Base-by-base conservation (phyloP, 2,329 filamentous ascomycete species). In the Xylaria multiplex region DNA sequence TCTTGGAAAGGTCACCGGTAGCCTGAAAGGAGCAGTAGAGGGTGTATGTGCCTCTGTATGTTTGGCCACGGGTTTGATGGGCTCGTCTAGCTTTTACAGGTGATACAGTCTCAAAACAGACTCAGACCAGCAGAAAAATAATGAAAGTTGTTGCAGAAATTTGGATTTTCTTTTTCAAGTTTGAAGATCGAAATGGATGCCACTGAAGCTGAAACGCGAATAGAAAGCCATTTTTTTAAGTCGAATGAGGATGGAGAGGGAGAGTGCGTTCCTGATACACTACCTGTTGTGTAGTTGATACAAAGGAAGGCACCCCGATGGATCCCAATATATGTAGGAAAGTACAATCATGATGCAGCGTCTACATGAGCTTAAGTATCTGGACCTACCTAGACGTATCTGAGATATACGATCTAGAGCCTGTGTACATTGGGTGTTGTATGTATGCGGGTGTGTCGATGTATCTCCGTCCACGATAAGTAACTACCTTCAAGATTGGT, bases 231-330 rank as follows among this genome's bases (percentile, higher is more conserved):
- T 27, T 27, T 27, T 5, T 27, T 27, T 3, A 27, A 27, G 27
- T 27, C 27, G 27, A 27, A 27, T 27, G 27, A 5, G 27, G 27
- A 27, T 27, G 27, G 27, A 27, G 27, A 5, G 2, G 27, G 27
- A 27, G 27, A 5, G 27, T 42, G 22, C 40, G 55, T 30, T 54
- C 62, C 30, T 54, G 22, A 54, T 53, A 11, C 48, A 13, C 19
- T 58, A 6, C 37, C 30, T 19, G 35, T 57, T 7, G 11, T 14
- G 7, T 8, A 16, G 37, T 14, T 13, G 30, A n/a, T 46, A 32
- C n/a, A 32, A 11, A 32, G 43, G 59, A 50, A 62, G 52, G 27
- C 40, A 27, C 42, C 24, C 13, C 6, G 13, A 3, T 13, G 1
- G 9, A 24, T 19, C 3, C 14, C 30, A 8, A 40, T 22, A 50